Conservation (phyloP, 352 stramenopile genomes). For the Aphanomyces euteiches region DNA sequence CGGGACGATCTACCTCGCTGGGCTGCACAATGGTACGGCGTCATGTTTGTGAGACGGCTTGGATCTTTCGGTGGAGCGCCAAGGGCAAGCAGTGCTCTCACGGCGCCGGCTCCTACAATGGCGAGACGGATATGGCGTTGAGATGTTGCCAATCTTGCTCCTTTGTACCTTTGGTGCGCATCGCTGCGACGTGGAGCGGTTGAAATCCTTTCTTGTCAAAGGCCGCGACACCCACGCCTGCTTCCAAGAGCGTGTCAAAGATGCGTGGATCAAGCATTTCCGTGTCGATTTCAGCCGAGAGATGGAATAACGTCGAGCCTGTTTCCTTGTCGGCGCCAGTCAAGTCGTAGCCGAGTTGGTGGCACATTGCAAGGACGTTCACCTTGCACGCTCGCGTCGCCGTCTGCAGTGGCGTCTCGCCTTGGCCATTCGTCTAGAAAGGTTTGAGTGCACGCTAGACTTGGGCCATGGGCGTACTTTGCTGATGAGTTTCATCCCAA, state of each 20-base stretch:
- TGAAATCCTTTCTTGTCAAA: slow-evolving; percentile 30
- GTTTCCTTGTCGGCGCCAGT: slow-evolving; percentile 11
- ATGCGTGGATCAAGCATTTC: slow-evolving; percentile 8
- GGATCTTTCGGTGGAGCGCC: slow-evolving; percentile 19
- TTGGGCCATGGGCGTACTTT: not conserved
- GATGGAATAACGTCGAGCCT: slow-evolving; percentile 19
- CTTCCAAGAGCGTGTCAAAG: not conserved
- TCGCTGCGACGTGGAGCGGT: slow-evolving; percentile 17
- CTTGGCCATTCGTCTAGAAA: slow-evolving; percentile 13
- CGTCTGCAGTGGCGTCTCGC: slow-evolving; percentile 22
- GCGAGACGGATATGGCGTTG: not conserved
- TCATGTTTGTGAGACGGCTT: slow-evolving; percentile 24
- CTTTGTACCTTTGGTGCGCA: slow-evolving; percentile 23
- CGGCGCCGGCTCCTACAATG: slow-evolving; percentile 7
- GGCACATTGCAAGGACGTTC: not conserved
- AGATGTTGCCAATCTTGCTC: not conserved
- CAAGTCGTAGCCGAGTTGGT: slow-evolving; percentile 17
- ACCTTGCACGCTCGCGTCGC: not conserved
- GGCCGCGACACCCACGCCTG: slow-evolving; percentile 9
- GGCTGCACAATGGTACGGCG: slow-evolving; percentile 29
- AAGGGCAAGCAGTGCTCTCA: slow-evolving; percentile 11
- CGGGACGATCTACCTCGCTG: slow-evolving; percentile 20
- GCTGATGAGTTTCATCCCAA: not conserved
- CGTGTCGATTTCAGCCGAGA: slow-evolving; percentile 25
- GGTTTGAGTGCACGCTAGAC: not conserved